Evolutionary conservation across 345 rosid genomes (phyloP), one percentile per base, ranked within the genome.

Genomic region (Eucalyptus cloeziana): DNA sequence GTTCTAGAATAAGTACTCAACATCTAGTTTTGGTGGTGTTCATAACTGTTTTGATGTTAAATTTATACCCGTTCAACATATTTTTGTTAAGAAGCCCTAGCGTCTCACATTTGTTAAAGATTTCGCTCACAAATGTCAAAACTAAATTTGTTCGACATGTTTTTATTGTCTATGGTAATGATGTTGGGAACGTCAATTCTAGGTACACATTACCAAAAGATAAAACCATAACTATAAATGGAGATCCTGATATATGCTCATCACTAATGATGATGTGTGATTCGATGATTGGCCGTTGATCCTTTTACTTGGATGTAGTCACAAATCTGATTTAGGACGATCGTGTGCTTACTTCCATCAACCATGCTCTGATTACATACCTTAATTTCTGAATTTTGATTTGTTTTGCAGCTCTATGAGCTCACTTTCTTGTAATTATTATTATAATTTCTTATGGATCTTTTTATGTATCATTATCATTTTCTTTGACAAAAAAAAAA

Each of bases 51-150:
- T 52, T 0, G 25, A 52, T 52, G 58, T 21, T 51, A 51, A 51
- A 52, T 52, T 16, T 52, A 17, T 52, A 7, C 56, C 4, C 9
- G 0, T 52, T 52, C 2, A 4, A 52, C 56, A 52, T 52, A 52
- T 1, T 52, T 52, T 52, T 52, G 56, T 52, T 52, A 52, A 52
- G 56, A 52, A 52, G 58, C 58, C 58, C 4, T 25, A 1, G 33
- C 1, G 7, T 62, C 69, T 62, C 31, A 13, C 31, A 30, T 30
- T 60, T 62, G 69, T 13, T 62, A 13, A 62, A 62, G 17, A 13
- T 6, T 30, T 62, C 7, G 13, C 69, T 60, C 15, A 60, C 2
- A 27, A 0, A 60, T 60, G 4, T 60, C 1, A 1, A 0, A 60
- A 27, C 8, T 62, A 13, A 62, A 30, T 30, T 62, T 62, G 69